Base-by-base conservation (phyloP, 257 asterid genomes). In the Primulina huaijiensis region DNA sequence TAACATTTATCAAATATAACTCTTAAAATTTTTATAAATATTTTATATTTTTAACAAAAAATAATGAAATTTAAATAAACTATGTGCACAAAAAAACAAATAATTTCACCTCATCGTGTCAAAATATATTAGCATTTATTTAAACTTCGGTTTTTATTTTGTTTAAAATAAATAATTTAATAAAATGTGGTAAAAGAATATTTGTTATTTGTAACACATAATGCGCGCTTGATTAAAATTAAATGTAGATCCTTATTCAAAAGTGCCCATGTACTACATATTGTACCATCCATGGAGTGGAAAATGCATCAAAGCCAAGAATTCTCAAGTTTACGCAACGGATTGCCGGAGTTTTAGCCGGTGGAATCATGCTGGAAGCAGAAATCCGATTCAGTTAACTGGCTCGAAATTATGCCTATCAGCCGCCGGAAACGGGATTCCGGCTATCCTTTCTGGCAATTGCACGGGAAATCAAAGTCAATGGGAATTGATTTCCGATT, bases 221-320 rank as follows among this genome's bases (percentile, higher is more conserved):
- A 34, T 5, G 35, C 7, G 35, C 7, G 35, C 30, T 27, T 27
- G 3, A 27, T 27, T 27, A 27, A 27, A 31, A 31, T 31, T 31
- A 31, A 31, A 31, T 34, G 14, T 4, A 38, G 86, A 77, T 74
- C 87, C 90, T 5, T 14, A 34, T 1, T 78, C 82, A 5, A 65
- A 20, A 5, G 35, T 17, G 0, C 29, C 64, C 11, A 35, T 20
- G 5, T 77, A 77, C 59, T 30, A 34, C 46, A 60, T 83, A 31
- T 3, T 85, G 53, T 83, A 78, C 57, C 86, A 87, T 71, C 87
- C 90, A 1, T 17, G 3, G 57, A 82, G 80, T 30, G 85, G 86
- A 1, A 17, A 11, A 5, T 84, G 84, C 57, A 38, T 74, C 25
- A 31, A 31, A 2, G 84, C 33, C 1, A 14, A 72, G 10, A 21